Conservation (phyloP, 208 protist species). For the Phytomonas sp. region DNA sequence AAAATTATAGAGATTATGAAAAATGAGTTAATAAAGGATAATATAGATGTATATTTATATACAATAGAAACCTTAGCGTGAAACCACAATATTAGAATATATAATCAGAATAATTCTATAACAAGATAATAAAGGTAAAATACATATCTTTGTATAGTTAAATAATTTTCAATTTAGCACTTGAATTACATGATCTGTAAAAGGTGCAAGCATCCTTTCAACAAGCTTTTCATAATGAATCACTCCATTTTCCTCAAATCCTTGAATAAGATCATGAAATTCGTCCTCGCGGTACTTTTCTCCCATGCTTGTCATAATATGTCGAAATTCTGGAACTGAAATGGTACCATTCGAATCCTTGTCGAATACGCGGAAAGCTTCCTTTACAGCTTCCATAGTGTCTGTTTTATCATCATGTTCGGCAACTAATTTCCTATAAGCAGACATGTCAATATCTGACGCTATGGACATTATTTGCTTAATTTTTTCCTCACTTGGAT, state of each 20-base stretch:
- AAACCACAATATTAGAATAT: not conserved
- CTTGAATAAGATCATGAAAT: slow-evolving; percentile 87
- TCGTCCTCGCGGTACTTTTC: slow-evolving; percentile 95
- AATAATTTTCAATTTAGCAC: slow-evolving; percentile 16
- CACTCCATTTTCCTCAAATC: slow-evolving; percentile 84
- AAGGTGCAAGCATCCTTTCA: slow-evolving; percentile 85
- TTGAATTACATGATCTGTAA: slow-evolving; percentile 73
- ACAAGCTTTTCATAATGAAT: slow-evolving; percentile 89
- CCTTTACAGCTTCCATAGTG: slow-evolving; percentile 90
- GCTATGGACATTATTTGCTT: slow-evolving; percentile 78
- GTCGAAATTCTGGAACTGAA: slow-evolving; percentile 91
- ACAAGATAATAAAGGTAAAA: not conserved
- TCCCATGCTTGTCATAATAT: slow-evolving; percentile 96
- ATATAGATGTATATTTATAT: not conserved
- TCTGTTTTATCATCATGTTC: slow-evolving; percentile 88
- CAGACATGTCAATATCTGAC: slow-evolving; percentile 67
- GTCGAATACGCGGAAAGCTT: slow-evolving; percentile 96
- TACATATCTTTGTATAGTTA: slow-evolving; percentile 11
- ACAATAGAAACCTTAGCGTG: not conserved
- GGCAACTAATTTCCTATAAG: slow-evolving; percentile 73
- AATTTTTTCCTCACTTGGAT: slow-evolving; percentile 89
- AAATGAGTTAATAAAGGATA: not conserved
- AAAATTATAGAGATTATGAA: not conserved
- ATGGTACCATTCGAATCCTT: slow-evolving; percentile 93
- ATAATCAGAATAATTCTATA: not conserved